Evolutionary conservation across 164 flowering plant genomes (phyloP), one percentile per base, ranked within the genome.

Genomic region (Platanus orientalis): DNA sequence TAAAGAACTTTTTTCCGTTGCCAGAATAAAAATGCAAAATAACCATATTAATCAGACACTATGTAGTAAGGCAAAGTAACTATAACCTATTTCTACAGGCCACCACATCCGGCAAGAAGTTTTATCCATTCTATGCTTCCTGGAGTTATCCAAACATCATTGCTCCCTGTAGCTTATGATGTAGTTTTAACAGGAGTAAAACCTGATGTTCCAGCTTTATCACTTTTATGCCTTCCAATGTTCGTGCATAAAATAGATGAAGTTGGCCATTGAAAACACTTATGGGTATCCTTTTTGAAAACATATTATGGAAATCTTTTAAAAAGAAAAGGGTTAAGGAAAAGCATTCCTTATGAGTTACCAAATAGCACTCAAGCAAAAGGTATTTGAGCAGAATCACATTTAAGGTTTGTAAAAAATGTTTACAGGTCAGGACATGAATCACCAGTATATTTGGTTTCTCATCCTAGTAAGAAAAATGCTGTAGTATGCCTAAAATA

Each of bases 71-170:
- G 49, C 1, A 61, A 50, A 54, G 23, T 1, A 60, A 60, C 10
- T n/a, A 12, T 45, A 47, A 34, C 68, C 52, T 74, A 74, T 78
- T 67, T 74, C 70, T 59, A 72, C 78, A 58, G 78, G 76, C 76
- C 74, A 72, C 78, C 76, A 75, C 49, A 67, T 45, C 17, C 67
- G 63, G 53, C 45, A 19, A 49, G 52, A 63, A 20, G 59, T 78
- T 69, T 61, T 78, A 30, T 78, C 81, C 78, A 74, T 36, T 71
- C 75, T 39, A 64, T 44, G 55, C 64, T 71, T 64, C 73, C 81
- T 5, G 76, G 69, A 55, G 71, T 54, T 26, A 51, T 30, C 57
- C 65, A 58, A 49, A 56, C 47, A 52, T 52, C 64, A 44, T n/a
- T 25, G 56, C 68, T 59, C 34, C 57, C 67, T 34, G 56, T 52